Base-by-base conservation (phyloP, 345 rosid species). In the Draba incana region DNA sequence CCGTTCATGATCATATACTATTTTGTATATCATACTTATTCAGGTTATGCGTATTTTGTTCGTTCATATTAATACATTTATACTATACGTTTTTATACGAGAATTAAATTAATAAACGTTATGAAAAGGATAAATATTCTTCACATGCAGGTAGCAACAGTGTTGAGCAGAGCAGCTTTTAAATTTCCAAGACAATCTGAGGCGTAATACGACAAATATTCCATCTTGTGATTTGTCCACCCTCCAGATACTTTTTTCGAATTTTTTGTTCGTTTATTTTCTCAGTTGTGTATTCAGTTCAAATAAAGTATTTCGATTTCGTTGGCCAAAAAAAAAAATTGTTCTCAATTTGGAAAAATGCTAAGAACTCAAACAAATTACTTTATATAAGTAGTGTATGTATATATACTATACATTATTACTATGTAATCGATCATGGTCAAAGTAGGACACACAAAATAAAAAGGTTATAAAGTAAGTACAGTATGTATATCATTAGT, bases 161-260 rank as follows among this genome's bases (percentile, higher is more conserved):
- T 45, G 25, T 43, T 44, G 23, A 67, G 54, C 54, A 67, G 55
- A 54, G 23, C 44, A 55, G 11, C 37, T 37, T 47, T 68, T 39
- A 35, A 68, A 56, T 57, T 68, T 57, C 72, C 57, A 30, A 68
- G 57, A 68, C 64, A 56, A 56, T 45, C 24, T 67, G 54, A 31
- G 24, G 48, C 24, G 49, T 48, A 68, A 72, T 5, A 71, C 57
- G 79, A 81, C 84, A 75, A 71, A 57, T n/a, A 12, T 45, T 24
- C 38, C 38, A 10, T 35, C 5, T 57, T 68, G 44, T 14, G 10
- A 35, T 8, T 35, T 35, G 38, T 8, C 46, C 44, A 33, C 71
- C 23, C 55, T 56, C 16, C 50, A 51, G 6, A 64, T 64, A 27
- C 20, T 39, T 10, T 45, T 50, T 50, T 10, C 23, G 16, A 15